Evolutionary conservation across 805 yeast species (phyloP), one percentile per base, ranked within the genome.

Genomic region (Wickerhamomyces bisporus): DNA sequence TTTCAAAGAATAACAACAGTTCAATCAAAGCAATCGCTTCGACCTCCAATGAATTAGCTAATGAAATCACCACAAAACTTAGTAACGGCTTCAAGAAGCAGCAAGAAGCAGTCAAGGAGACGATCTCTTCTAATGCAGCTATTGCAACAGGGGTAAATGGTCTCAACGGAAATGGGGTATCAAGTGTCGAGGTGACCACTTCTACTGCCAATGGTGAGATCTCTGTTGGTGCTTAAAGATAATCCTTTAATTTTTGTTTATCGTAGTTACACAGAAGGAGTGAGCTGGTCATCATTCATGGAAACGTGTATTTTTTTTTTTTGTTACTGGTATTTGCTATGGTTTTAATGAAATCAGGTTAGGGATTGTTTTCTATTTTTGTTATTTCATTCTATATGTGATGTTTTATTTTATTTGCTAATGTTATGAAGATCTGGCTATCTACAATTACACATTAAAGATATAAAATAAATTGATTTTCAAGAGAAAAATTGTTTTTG

Each of bases 211-310:
- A 31, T 14, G 32, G 29, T 17, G 34, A 21, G 11, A 28, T 37
- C 10, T 27, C 39, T 7, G 39, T 28, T 8, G 36, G 35, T 39
- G 39, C 32, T 21, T 34, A 16, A 27, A 9, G n/a, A 8, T n/a
- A 4, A 6, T 9, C 29, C 9, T 10, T n/a, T 26, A 7, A n/a
- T 12, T n/a, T 26, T 12, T 10, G 9, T 26, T 26, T 10, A 10
- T n/a, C n/a, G 15, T 30, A n/a, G n/a, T n/a, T n/a, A n/a, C n/a
- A n/a, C n/a, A n/a, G n/a, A n/a, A n/a, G n/a, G n/a, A n/a, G n/a
- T n/a, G n/a, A n/a, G n/a, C n/a, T n/a, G n/a, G n/a, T n/a, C n/a
- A n/a, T n/a, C n/a, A n/a, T n/a, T n/a, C n/a, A n/a, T 30, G 17
- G 10, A 6, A 19, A 17, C 20, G n/a, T n/a, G n/a, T n/a, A n/a